Conservation (phyloP, 139 green algal species). For the Chlamydomonas sp. region DNA sequence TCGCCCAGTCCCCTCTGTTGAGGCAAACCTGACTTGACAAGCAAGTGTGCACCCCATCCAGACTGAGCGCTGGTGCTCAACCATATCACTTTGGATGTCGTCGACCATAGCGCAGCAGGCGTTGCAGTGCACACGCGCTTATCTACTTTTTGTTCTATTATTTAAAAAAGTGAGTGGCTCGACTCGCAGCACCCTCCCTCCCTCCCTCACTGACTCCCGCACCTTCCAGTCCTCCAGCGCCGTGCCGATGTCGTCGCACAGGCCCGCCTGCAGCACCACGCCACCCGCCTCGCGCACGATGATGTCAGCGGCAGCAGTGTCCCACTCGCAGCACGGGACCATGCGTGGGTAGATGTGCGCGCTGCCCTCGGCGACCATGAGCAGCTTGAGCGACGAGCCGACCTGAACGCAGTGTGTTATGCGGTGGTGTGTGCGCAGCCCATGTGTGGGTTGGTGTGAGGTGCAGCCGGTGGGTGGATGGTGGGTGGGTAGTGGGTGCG, state of each 20-base stretch:
- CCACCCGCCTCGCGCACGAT: conserved; percentile 80
- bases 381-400: conserved; percentile 75
- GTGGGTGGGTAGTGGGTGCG: too few species aligned
- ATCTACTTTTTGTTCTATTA: too few species aligned
- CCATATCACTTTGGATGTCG: too few species aligned
- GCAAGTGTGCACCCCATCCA: too few species aligned
- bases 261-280: conserved; percentile 64
- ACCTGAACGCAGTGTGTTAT: conserved; percentile 28
- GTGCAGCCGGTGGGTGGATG: too few species aligned
- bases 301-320: conserved; percentile 76
- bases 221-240: conserved; percentile 73
- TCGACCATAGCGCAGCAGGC: too few species aligned
- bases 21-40: too few species aligned
- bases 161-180: background rate
- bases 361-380: conserved; percentile 73
- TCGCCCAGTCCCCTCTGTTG: too few species aligned
- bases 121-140: too few species aligned
- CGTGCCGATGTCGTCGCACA: conserved; percentile 63
- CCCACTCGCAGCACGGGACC: conserved; percentile 68
- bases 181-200: background rate
- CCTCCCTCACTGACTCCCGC: background rate
- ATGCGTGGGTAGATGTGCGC: conserved; percentile 76
- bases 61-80: too few species aligned
- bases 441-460: too few species aligned
- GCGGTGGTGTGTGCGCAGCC: too few species aligned